A percentile compares a stretch with the other conserved stretches of the same genome.
These are phyloP conservation scores for Hippophae tibetana DNA, from an alignment of 306 rosid genomes.

Conservation along the genomic window DNA sequence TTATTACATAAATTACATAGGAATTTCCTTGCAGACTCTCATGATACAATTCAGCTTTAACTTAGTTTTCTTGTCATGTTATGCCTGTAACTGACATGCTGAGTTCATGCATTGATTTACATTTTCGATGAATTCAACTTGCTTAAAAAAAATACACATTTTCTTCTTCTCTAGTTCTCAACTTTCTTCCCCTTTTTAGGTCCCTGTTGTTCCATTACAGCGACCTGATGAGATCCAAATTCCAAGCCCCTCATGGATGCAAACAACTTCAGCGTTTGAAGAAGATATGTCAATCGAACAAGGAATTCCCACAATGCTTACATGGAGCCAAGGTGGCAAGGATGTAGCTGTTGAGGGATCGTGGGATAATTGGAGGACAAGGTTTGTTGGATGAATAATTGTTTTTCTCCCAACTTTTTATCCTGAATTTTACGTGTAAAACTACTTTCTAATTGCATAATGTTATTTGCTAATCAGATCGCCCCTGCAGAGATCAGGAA, in stretches of 20 bases:
- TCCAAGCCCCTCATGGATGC: constrained; percentile 43
- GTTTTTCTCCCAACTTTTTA: constrained; percentile 1
- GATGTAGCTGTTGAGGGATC: constrained; percentile 81
- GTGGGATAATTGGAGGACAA: constrained; percentile 87
- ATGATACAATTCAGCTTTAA: too few species aligned
- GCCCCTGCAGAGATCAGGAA: constrained; percentile 83
- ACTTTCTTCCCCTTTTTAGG: constrained; percentile 25
- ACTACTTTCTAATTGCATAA: neutral
- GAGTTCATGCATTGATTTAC: too few species aligned
- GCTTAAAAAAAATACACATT: too few species aligned
- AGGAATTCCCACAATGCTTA: constrained; percentile 70
- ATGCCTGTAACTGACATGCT: too few species aligned
- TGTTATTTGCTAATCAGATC: constrained; percentile 43
- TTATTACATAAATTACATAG: too few species aligned
- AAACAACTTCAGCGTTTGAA: constrained; percentile 32
- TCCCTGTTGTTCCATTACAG: constrained; percentile 72
- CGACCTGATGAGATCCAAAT: constrained; percentile 45
- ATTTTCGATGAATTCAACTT: too few species aligned
- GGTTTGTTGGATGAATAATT: constrained; percentile 26
- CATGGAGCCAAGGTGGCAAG: constrained; percentile 72
- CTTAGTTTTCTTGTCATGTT: too few species aligned
- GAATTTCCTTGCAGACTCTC: too few species aligned
- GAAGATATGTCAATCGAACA: constrained; percentile 45
- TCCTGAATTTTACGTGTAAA: too few species aligned
- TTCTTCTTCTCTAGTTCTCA: too few species aligned